A percentile compares a stretch with the other conserved stretches of the same genome.
phyloP scores from a whole-genome alignment of 805 yeast species.

The Candida quercuum region DNA sequence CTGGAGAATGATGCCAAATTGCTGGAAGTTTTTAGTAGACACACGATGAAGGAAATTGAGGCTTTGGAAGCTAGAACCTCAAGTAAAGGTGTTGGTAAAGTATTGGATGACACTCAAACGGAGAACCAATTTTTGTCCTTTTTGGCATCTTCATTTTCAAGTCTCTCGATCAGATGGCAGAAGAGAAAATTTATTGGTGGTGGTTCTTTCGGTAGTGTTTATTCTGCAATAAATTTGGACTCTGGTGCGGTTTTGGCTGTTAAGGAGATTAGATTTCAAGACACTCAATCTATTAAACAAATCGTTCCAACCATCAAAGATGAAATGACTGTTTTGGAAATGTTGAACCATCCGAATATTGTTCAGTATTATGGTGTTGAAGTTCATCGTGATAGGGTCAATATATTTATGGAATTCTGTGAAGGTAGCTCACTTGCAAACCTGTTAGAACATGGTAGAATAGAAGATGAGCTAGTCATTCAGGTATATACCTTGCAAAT shows the following conservation, averaged over 20 bases:
- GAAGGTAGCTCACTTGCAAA: constrained; percentile 92
- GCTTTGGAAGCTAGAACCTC: constrained; percentile 52
- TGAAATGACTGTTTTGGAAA: constrained; percentile 94
- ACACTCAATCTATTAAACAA: constrained; percentile 75
- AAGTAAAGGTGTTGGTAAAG: constrained; percentile 65
- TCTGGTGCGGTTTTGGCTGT: constrained; percentile 97
- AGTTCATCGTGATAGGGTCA: constrained; percentile 92
- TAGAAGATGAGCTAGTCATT: constrained; percentile 90
- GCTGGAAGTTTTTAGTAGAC: constrained; percentile 54
- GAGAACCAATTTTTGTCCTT: constrained; percentile 84
- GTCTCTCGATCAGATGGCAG: constrained; percentile 94
- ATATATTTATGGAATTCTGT: constrained; percentile 96
- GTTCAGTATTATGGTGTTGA: constrained; percentile 97
- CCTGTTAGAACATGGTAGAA: constrained; percentile 82
- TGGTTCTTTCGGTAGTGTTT: constrained; percentile 94
- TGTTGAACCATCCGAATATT: constrained; percentile 92
- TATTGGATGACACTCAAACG: constrained; percentile 78
- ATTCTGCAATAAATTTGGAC: constrained; percentile 85
- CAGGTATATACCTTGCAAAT: constrained; percentile 88
- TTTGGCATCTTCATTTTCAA: constrained; percentile 83
- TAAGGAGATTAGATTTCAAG: constrained; percentile 89
- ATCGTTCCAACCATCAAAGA: constrained; percentile 87
- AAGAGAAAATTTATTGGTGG: constrained; percentile 92
- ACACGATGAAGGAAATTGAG: constrained; percentile 59
- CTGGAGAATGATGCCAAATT: constrained; percentile 50